phyloP scores from a whole-genome alignment of 2,329 filamentous ascomycete genomes.

The Aspergillus calidoustus region DNA sequence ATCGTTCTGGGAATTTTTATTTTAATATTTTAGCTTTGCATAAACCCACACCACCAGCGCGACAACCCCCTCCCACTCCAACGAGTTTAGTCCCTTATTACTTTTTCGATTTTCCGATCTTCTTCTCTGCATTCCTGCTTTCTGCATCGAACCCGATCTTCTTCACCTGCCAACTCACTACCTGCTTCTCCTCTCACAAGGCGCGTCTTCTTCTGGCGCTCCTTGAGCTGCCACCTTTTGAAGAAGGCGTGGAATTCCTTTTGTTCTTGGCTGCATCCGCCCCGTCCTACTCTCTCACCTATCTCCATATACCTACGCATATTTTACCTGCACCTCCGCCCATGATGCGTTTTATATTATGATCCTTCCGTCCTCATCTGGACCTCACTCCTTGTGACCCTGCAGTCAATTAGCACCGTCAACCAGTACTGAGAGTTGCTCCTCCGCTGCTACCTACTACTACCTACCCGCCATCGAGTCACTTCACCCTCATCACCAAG shows the following conservation, averaged over 20 bases:
- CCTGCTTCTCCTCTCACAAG: conserved; percentile 25
- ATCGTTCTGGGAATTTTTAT: conserved; percentile 12
- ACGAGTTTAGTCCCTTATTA: conserved; percentile 17
- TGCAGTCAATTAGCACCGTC: conserved; percentile 32
- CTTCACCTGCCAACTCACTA: conserved; percentile 32
- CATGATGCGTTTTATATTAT: conserved; percentile 48
- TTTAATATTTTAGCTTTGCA: conserved; percentile 16
- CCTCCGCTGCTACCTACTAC: conserved; percentile 17
- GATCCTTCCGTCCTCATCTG: conserved; percentile 45
- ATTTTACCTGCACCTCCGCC: conserved; percentile 20
- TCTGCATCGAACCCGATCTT: conserved; percentile 22
- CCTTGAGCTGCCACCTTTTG: conserved; percentile 33
- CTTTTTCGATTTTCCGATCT: conserved; percentile 26
- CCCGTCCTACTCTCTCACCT: conserved; percentile 16
- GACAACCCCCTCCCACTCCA: neutral
- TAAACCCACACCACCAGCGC: conserved; percentile 19
- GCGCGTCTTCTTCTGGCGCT: conserved; percentile 36
- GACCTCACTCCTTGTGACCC: conserved; percentile 35
- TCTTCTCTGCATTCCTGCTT: conserved; percentile 26
- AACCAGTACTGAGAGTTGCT: conserved; percentile 36
- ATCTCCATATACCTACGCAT: conserved; percentile 6
- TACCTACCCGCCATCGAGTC: conserved; percentile 20
- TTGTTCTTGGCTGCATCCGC: conserved; percentile 30
- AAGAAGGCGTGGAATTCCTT: conserved; percentile 32
- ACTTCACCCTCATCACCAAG: conserved; percentile 4